Conservation (phyloP, 1,284 basidiomycete genomes). For the Leccinum ambiguum region DNA sequence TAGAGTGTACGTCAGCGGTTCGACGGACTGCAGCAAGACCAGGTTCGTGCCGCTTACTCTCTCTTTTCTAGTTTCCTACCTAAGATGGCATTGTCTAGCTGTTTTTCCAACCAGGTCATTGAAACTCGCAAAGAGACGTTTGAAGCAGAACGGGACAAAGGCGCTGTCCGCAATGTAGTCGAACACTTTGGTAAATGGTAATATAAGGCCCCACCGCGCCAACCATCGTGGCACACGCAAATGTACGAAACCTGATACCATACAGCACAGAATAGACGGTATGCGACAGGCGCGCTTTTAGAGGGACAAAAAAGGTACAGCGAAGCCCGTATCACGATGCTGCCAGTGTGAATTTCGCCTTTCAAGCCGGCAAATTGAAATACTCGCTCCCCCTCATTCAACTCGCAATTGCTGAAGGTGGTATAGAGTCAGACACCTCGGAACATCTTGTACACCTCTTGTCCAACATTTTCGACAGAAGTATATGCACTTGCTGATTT, state of each 20-base stretch:
- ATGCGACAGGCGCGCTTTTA: constrained; percentile 17
- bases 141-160: constrained; percentile 8
- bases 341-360: too few relatives aligned
- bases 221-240: neutral
- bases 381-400: neutral
- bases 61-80: neutral
- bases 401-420: neutral
- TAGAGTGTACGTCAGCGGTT: too few relatives aligned
- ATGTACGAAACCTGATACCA: constrained; percentile 20
- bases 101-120: constrained; percentile 29
- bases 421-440: neutral
- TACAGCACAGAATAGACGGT: constrained; percentile 33
- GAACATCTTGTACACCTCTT: neutral
- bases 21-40: too few relatives aligned
- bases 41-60: too few relatives aligned
- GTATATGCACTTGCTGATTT: neutral
- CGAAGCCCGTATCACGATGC: too few relatives aligned
- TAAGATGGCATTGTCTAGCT: constrained; percentile 12
- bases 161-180: constrained; percentile 24
- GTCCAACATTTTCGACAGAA: neutral
- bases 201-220: neutral
- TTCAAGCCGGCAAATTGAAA: too few relatives aligned
- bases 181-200: constrained; percentile 28
- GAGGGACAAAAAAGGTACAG: too few relatives aligned
- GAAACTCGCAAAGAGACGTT: constrained; percentile 22